phyloP scores from a whole-genome alignment of 352 stramenopile species.

The Phytophthora pinifolia region DNA sequence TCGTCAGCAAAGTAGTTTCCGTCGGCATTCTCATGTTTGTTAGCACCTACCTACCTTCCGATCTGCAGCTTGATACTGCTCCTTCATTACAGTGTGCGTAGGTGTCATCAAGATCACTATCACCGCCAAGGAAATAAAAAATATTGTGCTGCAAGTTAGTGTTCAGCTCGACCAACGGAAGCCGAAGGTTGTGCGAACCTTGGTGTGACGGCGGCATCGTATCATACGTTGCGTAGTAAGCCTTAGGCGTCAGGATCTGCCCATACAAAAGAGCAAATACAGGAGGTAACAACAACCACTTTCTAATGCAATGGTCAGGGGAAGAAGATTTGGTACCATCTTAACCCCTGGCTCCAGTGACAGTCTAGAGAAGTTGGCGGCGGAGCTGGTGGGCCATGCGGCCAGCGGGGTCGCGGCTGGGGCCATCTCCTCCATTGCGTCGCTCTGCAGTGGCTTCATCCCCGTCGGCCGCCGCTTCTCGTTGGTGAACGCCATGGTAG shows the following conservation, averaged over 20 bases:
- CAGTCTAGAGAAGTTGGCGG: conserved; percentile 39
- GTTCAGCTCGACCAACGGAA: background rate
- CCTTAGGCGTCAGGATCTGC: conserved; percentile 57
- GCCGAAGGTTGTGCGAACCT: conserved; percentile 34
- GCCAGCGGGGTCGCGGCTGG: conserved; percentile 23
- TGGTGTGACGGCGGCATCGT: conserved; percentile 60
- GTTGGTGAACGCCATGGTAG: conserved; percentile 27
- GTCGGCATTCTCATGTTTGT: background rate
- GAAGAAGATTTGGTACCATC: conserved; percentile 30
- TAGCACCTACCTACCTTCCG: conserved; percentile 45
- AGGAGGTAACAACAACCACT: background rate
- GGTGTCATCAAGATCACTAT: conserved; percentile 58
- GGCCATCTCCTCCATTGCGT: conserved; percentile 19
- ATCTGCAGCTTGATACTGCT: conserved; percentile 55
- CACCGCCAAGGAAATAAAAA: conserved; percentile 3
- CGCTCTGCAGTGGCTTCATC: background rate
- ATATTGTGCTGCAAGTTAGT: conserved; percentile 1
- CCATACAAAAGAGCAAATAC: background rate
- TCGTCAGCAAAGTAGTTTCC: conserved; percentile 7
- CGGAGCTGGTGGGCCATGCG: conserved; percentile 46
- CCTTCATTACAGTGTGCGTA: conserved; percentile 41
- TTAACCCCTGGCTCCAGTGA: conserved; percentile 33
- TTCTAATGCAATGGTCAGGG: background rate
- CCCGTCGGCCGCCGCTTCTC: conserved; percentile 12
- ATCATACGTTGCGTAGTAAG: conserved; percentile 68